Evolutionary conservation across 2,329 filamentous ascomycete species (phyloP), one percentile per base, ranked within the genome.

Genomic region (Diaporthe amygdali): DNA sequence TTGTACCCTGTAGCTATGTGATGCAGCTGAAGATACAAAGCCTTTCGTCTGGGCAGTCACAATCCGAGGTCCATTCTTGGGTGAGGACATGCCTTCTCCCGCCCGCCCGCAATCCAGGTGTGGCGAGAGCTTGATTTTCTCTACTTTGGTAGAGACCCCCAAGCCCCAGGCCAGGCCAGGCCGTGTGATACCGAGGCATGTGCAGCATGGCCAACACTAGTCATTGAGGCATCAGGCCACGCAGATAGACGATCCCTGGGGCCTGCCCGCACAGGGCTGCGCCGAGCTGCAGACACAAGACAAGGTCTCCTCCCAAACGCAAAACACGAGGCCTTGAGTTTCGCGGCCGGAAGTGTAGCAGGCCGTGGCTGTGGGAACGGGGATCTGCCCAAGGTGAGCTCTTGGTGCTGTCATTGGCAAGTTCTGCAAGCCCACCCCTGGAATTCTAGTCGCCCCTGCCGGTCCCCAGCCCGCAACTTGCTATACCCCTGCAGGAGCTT

Each of bases 81-180:
- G 54, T 59, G 54, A 59, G 34, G 22, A 41, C 54, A 14, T 41
- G 34, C 14, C 14, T 15, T 15, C 14, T 22, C 32, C 52, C 34
- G 34, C 14, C n/a, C n/a, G n/a, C n/a, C n/a, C n/a, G n/a, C n/a
- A n/a, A n/a, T n/a, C n/a, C n/a, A n/a, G n/a, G n/a, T 41, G 59
- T 64, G 59, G 59, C 59, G 59, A 49, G 59, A 68, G 47, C 51
- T 68, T 68, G 52, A 68, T 41, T 56, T 55, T 68, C 51, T 47
- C 44, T 22, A 17, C 63, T 22, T 12, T 6, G 8, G 46, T n/a
- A 27, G 20, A 44, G 37, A 44, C 22, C 27, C 27, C 39, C 51
- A 25, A 14, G 12, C 56, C 25, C 39, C 25, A 22, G n/a, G 30
- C 47, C 64, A 67, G 25, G 32, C 47, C 49, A 52, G 34, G 47